A percentile compares a stretch with the other conserved stretches of the same genome.
phyloP scores from a whole-genome alignment of 306 rosid genomes.

The Coriaria nepalensis region DNA sequence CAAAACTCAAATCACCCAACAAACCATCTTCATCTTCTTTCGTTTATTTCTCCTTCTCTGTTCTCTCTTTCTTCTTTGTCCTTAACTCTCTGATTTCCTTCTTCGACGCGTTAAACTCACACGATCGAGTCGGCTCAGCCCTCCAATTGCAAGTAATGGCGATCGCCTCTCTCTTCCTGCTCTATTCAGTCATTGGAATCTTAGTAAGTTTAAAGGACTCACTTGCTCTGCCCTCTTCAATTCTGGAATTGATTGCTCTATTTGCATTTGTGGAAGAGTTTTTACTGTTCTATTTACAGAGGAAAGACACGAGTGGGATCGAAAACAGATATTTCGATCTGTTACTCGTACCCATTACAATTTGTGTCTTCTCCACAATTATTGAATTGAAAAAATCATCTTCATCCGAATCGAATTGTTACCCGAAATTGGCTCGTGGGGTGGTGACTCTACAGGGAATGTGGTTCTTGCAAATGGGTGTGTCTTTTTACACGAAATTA shows the following conservation, averaged over 20 bases:
- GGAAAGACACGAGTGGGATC: conserved; percentile 53
- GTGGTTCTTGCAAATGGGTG: conserved; percentile 75
- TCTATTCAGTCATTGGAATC: conserved; percentile 37
- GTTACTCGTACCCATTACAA: conserved; percentile 43
- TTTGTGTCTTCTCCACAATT: conserved; percentile 43
- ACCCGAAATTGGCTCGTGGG: conserved; percentile 49
- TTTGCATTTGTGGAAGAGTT: conserved; percentile 71
- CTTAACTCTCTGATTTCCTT: conserved; percentile 40
- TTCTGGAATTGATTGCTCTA: conserved; percentile 27
- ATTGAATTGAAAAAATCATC: conserved; percentile 30
- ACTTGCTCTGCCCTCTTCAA: conserved; percentile 20
- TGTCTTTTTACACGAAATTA: conserved; percentile 45
- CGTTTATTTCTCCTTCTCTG: conserved; percentile 15
- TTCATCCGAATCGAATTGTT: conserved; percentile 19
- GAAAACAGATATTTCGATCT: conserved; percentile 74
- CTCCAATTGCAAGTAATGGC: conserved; percentile 51
- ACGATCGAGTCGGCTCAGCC: conserved; percentile 51
- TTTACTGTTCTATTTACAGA: conserved; percentile 54
- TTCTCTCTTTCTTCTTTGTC: conserved; percentile 32
- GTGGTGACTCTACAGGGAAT: conserved; percentile 61
- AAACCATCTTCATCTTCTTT: conserved; percentile 13
- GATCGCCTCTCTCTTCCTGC: conserved; percentile 40
- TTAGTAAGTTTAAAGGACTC: conserved; percentile 12
- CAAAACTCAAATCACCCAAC: conserved; percentile 4
- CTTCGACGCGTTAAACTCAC: conserved; percentile 30